Base-by-base conservation (phyloP, 1,284 basidiomycete genomes). In the Athelia sp. region DNA sequence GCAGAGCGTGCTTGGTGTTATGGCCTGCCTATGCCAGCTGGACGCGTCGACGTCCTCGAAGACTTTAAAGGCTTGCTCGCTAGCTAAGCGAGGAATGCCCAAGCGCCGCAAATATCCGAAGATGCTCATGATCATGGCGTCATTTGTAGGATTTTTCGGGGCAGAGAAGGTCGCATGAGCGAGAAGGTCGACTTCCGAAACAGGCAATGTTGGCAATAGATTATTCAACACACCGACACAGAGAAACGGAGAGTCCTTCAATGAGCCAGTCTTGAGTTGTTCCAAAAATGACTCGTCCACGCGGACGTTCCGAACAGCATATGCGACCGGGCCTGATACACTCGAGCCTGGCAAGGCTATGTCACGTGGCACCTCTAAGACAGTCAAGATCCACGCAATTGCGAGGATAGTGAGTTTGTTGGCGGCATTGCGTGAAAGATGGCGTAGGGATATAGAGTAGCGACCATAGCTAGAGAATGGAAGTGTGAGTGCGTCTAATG, bases 21-120 rank as follows among this genome's bases (percentile, higher is more conserved):
- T 4, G 23, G 24, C 26, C 43, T 48, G 47, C 8, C 47, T 35
- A 18, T 48, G 47, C 47, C 47, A 48, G 31, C 47, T 48, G n/a
- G 47, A 48, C n/a, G 40, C 40, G 3, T 29, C 24, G 23, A 26
- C 29, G 21, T 48, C 47, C 47, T 48, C 38, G 3, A 48, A n/a
- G 4, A 48, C 40, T 8, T 34, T 9, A 11, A 43, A 31, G 14
- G 38, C 38, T 23, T 43, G 19, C 31, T 48, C 18, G 19, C 38
- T n/a, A 8, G 22, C 38, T 21, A 48, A 32, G 17, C 29, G 18
- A 43, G 47, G 47, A 6, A 43, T 14, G 9, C 21, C 36, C n/a
- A 48, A 23, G 6, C 38, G 6, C n/a, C 47, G 47, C n/a, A 48
- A 21, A 18, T 15, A 4, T 4, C n/a, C 19, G 14, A 48, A 15